Percentiles rank a stretch among this genome's conserved stretches.
These are phyloP conservation scores for Raddia distichophylla DNA, from an alignment of 176 grass and related monocot genomes.

Conservation along the genomic window DNA sequence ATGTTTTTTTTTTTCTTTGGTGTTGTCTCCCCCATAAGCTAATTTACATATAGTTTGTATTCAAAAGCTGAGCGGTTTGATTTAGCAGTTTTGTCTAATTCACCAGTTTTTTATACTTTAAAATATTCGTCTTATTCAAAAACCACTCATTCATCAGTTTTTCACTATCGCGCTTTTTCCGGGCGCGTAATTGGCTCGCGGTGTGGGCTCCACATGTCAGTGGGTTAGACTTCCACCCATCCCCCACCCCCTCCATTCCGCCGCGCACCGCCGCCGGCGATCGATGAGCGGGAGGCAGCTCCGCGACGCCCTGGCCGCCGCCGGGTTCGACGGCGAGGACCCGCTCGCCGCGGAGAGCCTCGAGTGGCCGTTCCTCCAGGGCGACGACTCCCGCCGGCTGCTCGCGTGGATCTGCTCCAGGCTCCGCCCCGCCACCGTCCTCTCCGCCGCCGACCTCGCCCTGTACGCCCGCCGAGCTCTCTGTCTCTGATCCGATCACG, in stretches of 20 bases:
- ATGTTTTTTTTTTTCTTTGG: too few species aligned
- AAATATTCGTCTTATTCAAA: too few species aligned
- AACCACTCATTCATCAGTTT: too few species aligned
- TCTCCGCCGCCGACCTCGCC: conserved; percentile 70
- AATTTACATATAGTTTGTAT: too few species aligned
- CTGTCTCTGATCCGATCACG: not conserved
- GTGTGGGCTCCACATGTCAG: not conserved
- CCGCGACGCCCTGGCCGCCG: conserved; percentile 59
- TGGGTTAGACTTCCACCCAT: not conserved
- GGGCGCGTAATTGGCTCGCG: too few species aligned
- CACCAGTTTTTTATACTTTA: too few species aligned
- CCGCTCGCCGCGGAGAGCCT: conserved; percentile 77
- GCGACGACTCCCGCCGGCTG: conserved; percentile 66
- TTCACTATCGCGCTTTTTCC: too few species aligned
- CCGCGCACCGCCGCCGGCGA: conserved; percentile 36
- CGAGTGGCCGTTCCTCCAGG: conserved; percentile 95
- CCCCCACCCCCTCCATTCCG: not conserved
- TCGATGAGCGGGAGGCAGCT: conserved; percentile 79
- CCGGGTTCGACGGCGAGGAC: conserved; percentile 67
- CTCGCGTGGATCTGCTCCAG: conserved; percentile 83
- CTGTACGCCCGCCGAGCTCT: conserved; percentile 46
- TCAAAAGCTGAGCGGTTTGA: too few species aligned
- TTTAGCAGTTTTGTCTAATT: too few species aligned
- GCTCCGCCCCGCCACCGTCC: conserved; percentile 79
- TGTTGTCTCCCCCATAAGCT: too few species aligned